Evolutionary conservation across 768 basidiomycete genomes (phyloP).

Genomic region (Tricholoma terreum): DNA sequence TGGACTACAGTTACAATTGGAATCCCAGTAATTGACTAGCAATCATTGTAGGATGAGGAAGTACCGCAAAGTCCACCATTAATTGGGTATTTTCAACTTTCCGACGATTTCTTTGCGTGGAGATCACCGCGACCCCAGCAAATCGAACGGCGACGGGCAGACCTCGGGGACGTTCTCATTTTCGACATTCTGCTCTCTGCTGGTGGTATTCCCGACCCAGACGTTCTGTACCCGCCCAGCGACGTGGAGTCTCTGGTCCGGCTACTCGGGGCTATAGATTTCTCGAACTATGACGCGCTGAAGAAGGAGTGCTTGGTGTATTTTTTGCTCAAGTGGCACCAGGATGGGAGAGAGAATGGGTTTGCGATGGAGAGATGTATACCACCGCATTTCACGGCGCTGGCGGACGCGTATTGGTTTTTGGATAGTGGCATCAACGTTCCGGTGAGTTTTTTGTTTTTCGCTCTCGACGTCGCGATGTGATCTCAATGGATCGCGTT

Average conservation of each 20-base stretch:
- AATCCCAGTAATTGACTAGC: neutral
- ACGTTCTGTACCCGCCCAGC: conserved; percentile 66
- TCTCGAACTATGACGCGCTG: conserved; percentile 64
- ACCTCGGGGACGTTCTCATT: conserved; percentile 60
- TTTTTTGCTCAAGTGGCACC: conserved; percentile 77
- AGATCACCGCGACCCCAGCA: conserved; percentile 46
- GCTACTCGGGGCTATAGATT: conserved; percentile 59
- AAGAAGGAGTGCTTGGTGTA: conserved; percentile 82
- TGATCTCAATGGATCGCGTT: neutral
- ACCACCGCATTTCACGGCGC: conserved; percentile 68
- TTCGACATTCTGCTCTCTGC: conserved; percentile 70
- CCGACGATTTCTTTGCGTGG: conserved; percentile 57
- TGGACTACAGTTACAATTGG: neutral
- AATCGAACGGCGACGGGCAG: conserved; percentile 61
- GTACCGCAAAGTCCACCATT: conserved; percentile 13
- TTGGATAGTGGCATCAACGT: conserved; percentile 69
- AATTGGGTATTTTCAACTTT: conserved; percentile 50
- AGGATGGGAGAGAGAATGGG: conserved; percentile 54
- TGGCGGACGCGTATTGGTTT: conserved; percentile 86
- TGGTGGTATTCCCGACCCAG: conserved; percentile 58
- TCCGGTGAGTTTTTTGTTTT: conserved; percentile 45
- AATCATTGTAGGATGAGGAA: conserved; percentile 15
- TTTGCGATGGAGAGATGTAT: conserved; percentile 57
- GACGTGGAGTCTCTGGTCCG: conserved; percentile 50
- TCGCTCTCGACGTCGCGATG: neutral